A percentile compares a stretch with the other conserved stretches of the same genome.
Conservation (phyloP, 768 basidiomycete genomes). For the Boletellus emodensis region DNA sequence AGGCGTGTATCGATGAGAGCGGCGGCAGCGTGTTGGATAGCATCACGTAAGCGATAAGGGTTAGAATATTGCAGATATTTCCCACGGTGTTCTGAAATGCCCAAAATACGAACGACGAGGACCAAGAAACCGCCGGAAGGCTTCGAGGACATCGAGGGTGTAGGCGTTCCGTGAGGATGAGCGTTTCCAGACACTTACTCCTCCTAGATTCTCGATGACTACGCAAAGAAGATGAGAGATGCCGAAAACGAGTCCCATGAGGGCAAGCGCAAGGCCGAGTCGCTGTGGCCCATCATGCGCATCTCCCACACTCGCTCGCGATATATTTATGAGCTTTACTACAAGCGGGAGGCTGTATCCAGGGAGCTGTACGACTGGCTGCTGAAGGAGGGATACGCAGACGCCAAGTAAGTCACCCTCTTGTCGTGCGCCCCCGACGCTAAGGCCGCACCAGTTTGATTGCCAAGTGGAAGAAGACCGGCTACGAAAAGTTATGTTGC, state of each 20-base stretch:
- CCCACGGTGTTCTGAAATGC: slow-evolving; percentile 55
- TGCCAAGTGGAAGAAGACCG: slow-evolving; percentile 99
- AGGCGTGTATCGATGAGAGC: slow-evolving; percentile 16
- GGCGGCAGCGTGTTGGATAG: slow-evolving; percentile 9
- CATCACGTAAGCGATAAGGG: slow-evolving; percentile 20
- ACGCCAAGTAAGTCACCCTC: slow-evolving; percentile 72
- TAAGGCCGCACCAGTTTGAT: slow-evolving; percentile 59
- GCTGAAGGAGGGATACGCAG: slow-evolving; percentile 94
- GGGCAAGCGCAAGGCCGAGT: slow-evolving; percentile 92
- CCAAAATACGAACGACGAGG: slow-evolving; percentile 87
- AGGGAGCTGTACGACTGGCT: slow-evolving; percentile 96
- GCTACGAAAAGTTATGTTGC: slow-evolving; percentile 98
- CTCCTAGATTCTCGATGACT: slow-evolving; percentile 88
- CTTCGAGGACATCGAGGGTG: slow-evolving; percentile 87
- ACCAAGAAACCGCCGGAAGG: slow-evolving; percentile 96
- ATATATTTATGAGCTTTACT: slow-evolving; percentile 98
- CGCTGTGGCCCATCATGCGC: slow-evolving; percentile 97
- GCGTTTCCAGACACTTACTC: slow-evolving; percentile 5
- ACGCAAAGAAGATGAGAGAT: slow-evolving; percentile 98
- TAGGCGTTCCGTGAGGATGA: slow-evolving; percentile 30
- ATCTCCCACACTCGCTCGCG: slow-evolving; percentile 94
- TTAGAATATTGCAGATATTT: slow-evolving; percentile 1
- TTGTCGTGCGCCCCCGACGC: slow-evolving; percentile 1
- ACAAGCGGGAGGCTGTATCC: slow-evolving; percentile 95
- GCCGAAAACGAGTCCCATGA: slow-evolving; percentile 98